Conservation (phyloP, 2,329 filamentous ascomycete species). For the Aspergillus melleus region DNA sequence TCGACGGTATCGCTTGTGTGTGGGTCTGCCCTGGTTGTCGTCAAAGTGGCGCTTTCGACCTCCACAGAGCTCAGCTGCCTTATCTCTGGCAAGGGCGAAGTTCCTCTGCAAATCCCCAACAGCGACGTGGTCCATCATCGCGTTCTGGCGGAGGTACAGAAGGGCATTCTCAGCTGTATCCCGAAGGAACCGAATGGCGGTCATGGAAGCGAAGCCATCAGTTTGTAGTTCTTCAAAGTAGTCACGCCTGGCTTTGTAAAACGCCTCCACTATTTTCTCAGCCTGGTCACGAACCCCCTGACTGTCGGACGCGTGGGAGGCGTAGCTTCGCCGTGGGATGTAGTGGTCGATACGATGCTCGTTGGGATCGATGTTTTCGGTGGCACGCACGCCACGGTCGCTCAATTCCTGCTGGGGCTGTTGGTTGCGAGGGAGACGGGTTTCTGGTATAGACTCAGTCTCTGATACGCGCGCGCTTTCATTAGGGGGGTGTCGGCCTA, state of each 20-base stretch:
- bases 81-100: slow-evolving; percentile 35
- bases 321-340: not conserved
- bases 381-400: not conserved
- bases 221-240: slow-evolving; percentile 30
- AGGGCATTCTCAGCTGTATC: slow-evolving; percentile 46
- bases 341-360: not conserved
- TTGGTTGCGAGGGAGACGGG: not conserved
- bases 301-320: not conserved
- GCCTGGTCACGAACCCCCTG: slow-evolving; percentile 6
- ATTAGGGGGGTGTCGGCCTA: not conserved
- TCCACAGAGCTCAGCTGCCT: slow-evolving; percentile 36
- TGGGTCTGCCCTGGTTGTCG: slow-evolving; percentile 12
- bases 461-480: not conserved
- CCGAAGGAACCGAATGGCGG: slow-evolving; percentile 42
- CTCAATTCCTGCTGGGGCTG: not conserved
- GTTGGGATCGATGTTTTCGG: not conserved
- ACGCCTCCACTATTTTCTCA: slow-evolving; percentile 30
- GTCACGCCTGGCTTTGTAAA: slow-evolving; percentile 38
- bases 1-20: slow-evolving; percentile 11
- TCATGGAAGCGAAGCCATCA: slow-evolving; percentile 23
- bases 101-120: slow-evolving; percentile 35
- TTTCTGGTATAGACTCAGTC: not conserved
- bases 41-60: slow-evolving; percentile 44
- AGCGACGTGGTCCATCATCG: slow-evolving; percentile 25
- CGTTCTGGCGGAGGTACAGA: slow-evolving; percentile 31